Evolutionary conservation across 2,329 filamentous ascomycete genomes (phyloP), one percentile per base, ranked within the genome.

Genomic region (Lanzia echinophila): DNA sequence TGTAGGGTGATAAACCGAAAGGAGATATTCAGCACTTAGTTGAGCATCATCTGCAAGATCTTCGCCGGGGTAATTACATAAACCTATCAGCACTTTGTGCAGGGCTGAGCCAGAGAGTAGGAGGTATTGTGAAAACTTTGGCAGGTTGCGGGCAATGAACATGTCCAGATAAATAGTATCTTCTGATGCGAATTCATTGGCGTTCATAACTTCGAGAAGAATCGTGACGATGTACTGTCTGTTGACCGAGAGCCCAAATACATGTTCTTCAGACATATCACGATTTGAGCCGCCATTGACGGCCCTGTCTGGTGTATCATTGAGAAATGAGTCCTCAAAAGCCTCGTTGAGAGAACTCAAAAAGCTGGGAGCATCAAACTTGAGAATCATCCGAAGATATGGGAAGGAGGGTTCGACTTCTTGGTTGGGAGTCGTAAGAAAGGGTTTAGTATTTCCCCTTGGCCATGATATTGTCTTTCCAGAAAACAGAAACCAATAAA

Each of bases 81-180:
- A 77, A 2, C 90, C 87, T 36, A 82, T 76, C 24, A 99, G 77
- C 10, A 96, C 85, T 56, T 84, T 84, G 56, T 90, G 88, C 1
- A 99, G 76, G 1, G 88, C 87, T 2, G 88, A 90, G 17, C 91
- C 94, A 0, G 92, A 88, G 45, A 99, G 82, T 11, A 97, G 79
- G 48, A 99, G 84, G 65, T 96, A 96, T 67, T 97, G 92, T 1
- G 91, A 90, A 65, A 96, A 99, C 69, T 99, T 99, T 3, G 95
- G 89, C 47, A 99, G 73, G 67, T 96, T 99, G 53, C 94, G 84
- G 17, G 94, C 92, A 67, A 99, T 87, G 66, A 99, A 99, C 90
- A 99, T 99, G 70, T 99, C 90, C 43, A 99, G 79, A 69, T 96
- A 99, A 53, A 99, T 88, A 12, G 88, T 91, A 66, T 97, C 90